A percentile compares a stretch with the other conserved stretches of the same genome.
These are phyloP conservation scores for Magnusiomyces magnusii DNA, from an alignment of 1,139 yeast species.

Conservation along the genomic window DNA sequence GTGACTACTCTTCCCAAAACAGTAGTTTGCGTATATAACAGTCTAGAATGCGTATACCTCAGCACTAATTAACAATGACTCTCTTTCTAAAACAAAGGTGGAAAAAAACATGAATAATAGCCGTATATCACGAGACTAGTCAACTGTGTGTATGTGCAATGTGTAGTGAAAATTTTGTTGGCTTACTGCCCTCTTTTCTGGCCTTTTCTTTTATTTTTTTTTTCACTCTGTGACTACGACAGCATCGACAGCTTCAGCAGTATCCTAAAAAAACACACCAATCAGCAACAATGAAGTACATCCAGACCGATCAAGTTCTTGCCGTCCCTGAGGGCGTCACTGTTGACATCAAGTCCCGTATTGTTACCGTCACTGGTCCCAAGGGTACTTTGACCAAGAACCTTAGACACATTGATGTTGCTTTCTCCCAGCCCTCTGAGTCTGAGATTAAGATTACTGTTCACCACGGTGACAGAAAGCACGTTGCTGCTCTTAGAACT, in stretches of 20 bases:
- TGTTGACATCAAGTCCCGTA: slow-evolving; percentile 87
- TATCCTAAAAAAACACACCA: slow-evolving; percentile 2
- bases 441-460: slow-evolving; percentile 79
- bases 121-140: neutral
- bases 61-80: too few relatives aligned
- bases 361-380: slow-evolving; percentile 91
- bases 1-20: neutral
- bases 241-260: slow-evolving; percentile 4
- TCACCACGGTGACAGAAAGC: slow-evolving; percentile 99
- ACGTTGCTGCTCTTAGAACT: slow-evolving; percentile 99
- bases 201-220: neutral
- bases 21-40: too few relatives aligned
- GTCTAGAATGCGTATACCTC: too few relatives aligned
- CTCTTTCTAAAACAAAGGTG: too few relatives aligned
- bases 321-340: slow-evolving; percentile 93
- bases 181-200: neutral
- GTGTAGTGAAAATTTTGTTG: neutral
- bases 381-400: slow-evolving; percentile 92
- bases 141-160: neutral
- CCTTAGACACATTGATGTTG: slow-evolving; percentile 92
- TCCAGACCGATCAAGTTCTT: slow-evolving; percentile 88
- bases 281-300: slow-evolving; percentile 64
- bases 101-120: too few relatives aligned
- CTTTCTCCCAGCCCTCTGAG: slow-evolving; percentile 71
- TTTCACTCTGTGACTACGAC: slow-evolving; percentile 6